Evolutionary conservation across 495 filamentous ascomycete genomes (phyloP).

Genomic region (Penicillium roqueforti): DNA sequence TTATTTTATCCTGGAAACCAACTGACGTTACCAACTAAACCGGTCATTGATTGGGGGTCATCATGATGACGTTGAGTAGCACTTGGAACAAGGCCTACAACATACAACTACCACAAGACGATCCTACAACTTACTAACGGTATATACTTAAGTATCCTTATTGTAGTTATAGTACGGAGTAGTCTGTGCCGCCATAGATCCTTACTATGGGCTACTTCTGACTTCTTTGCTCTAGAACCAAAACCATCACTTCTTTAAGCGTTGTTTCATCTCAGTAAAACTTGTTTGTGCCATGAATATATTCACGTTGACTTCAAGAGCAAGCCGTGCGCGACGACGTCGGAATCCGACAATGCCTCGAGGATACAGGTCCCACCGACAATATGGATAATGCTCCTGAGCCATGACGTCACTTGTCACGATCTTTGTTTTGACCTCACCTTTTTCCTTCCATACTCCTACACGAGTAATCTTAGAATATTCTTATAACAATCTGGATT

Average conservation of each 20-base stretch:
- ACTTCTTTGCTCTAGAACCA: neutral
- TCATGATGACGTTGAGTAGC: conserved; percentile 24
- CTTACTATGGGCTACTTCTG: neutral
- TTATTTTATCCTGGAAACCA: neutral
- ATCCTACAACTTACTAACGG: too few relatives aligned
- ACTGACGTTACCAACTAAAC: conserved; percentile 22
- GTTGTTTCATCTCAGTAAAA: too few relatives aligned
- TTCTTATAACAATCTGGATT: neutral
- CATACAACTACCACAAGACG: neutral
- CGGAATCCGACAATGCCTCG: too few relatives aligned
- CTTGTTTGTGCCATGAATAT: too few relatives aligned
- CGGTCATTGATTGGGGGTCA: conserved; percentile 15
- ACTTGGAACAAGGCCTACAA: neutral
- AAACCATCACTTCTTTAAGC: too few relatives aligned
- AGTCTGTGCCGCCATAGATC: neutral
- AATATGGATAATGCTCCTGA: neutral
- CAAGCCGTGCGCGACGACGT: neutral
- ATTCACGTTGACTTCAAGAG: neutral
- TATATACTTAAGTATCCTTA: too few relatives aligned
- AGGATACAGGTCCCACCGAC: too few relatives aligned
- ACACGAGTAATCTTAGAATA: neutral
- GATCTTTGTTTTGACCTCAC: conserved; percentile 1
- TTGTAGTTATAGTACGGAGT: neutral
- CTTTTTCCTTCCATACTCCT: neutral
- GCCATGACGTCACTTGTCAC: neutral